Evolutionary conservation across 1,284 basidiomycete genomes (phyloP), one percentile per base, ranked within the genome.

Genomic region (Boletus sp.): DNA sequence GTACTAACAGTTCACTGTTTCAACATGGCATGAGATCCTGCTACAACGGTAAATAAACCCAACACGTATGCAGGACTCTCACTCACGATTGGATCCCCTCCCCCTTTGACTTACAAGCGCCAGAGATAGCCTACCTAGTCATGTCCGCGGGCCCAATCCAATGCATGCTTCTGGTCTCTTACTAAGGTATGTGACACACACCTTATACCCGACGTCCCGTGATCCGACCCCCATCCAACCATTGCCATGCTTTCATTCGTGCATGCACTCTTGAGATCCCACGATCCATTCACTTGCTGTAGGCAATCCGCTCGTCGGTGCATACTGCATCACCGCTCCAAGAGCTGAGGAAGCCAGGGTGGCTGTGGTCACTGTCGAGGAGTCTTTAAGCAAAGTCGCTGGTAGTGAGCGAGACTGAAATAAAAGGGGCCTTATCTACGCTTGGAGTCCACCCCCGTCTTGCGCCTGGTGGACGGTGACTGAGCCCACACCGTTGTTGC

Each of bases 1-100:
- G 77, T 43, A 83, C 72, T n/a, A 30, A 30, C 9, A 81, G 73
- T 33, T 78, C 80, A 37, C 80, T 84, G 55, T 51, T 50, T 39
- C 49, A 52, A 22, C 42, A 32, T 26, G 22, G 34, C 38, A 36
- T 27, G 10, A 41, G 33, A 19, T 19, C 25, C n/a, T 25, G 25
- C 33, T 33, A 2, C 5, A 17, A 19, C 9, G 13, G 16, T 36
- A 19, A 25, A 20, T 16, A n/a, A 37, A 27, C 16, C 7, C 29
- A 40, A 41, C 49, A 44, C 32, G 37, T 41, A 44, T 34, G 16
- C 39, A 37, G 34, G 44, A 22, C 30, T 23, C 34, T 44, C 41
- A 8, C 42, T 33, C 22, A 38, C n/a, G 22, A 38, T 34, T 9
- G 13, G 19, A 26, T 34, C 27, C 16, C 35, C 44, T 19, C n/a